Evolutionary conservation across 257 asterid species (phyloP), one percentile per base, ranked within the genome.

Genomic region (Misopates orontium): DNA sequence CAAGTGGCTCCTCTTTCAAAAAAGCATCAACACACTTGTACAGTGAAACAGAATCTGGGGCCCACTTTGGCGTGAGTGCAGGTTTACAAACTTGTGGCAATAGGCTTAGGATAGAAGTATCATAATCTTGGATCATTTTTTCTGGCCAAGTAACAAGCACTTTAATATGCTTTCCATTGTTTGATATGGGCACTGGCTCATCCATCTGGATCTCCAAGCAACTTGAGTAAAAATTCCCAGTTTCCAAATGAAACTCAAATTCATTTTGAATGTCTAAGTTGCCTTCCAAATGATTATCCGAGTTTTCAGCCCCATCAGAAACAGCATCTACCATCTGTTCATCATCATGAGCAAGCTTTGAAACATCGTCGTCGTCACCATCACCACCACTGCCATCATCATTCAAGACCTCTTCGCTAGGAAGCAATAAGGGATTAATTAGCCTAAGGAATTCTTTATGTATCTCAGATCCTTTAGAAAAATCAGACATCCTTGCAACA

Each of bases 1-100:
- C 96, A 66, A 88, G 87, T 67, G 95, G 87, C 74, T 88, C 91
- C 80, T 88, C 95, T 73, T 81, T 82, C 75, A 84, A 54, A 77
- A 88, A 88, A 60, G 87, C 84, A 42, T 84, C 89, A 52, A 88
- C 86, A 64, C 94, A 85, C 42, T 74, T 68, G 69, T 78, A 78
- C 65, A 85, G 84, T 20, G 91, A 71, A 61, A 82, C 20, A 10
- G 83, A 77, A 51, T 85, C 87, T 50, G 68, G 80, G 66, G 71
- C 71, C 76, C 75, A 62, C 72, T 73, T 71, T 62, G 79, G 36
- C 23, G 20, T 12, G 0, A 51, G 23, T 10, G 62, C 19, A 42
- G 77, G 69, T 64, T 69, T 58, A 49, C 69, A 79, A 18, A 84
- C 89, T 71, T 75, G 71, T 1, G 87, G 95, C 63, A 84, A 75